A percentile compares a stretch with the other conserved stretches of the same genome.
These are phyloP conservation scores for Catharanthus roseus DNA, from an alignment of 257 asterid species.

Conservation along the genomic window DNA sequence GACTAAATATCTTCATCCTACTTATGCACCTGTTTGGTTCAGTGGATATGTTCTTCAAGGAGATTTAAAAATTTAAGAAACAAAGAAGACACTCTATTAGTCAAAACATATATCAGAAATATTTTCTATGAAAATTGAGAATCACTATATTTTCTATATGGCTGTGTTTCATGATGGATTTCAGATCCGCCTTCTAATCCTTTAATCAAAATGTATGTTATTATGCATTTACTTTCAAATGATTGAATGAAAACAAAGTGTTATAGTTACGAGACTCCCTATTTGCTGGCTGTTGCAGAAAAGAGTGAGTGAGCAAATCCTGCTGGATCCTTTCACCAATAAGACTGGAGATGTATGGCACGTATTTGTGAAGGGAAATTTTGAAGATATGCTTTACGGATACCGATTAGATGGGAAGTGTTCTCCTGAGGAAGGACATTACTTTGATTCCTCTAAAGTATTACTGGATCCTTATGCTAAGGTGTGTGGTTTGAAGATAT, in stretches of 20 bases:
- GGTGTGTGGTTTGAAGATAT: conserved; percentile 37
- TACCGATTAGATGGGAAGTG: conserved; percentile 70
- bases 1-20: background rate
- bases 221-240: background rate
- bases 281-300: conserved; percentile 41
- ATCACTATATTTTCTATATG: background rate
- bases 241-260: background rate
- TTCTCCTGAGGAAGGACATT: conserved; percentile 76
- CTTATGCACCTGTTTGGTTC: background rate
- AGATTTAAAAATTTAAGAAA: background rate
- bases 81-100: background rate
- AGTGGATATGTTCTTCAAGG: background rate
- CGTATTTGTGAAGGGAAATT: conserved; percentile 75
- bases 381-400: conserved; percentile 70
- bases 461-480: conserved; percentile 90
- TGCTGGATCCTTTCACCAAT: conserved; percentile 56
- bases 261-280: background rate
- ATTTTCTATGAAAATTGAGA: background rate
- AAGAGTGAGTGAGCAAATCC: conserved; percentile 71
- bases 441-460: conserved; percentile 64
- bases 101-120: background rate
- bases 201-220: background rate
- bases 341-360: conserved; percentile 99
- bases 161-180: background rate
- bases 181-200: background rate